Percentiles rank a stretch among this genome's conserved stretches.
Conservation (phyloP, 805 yeast species). For the Candida qinlingensis region DNA sequence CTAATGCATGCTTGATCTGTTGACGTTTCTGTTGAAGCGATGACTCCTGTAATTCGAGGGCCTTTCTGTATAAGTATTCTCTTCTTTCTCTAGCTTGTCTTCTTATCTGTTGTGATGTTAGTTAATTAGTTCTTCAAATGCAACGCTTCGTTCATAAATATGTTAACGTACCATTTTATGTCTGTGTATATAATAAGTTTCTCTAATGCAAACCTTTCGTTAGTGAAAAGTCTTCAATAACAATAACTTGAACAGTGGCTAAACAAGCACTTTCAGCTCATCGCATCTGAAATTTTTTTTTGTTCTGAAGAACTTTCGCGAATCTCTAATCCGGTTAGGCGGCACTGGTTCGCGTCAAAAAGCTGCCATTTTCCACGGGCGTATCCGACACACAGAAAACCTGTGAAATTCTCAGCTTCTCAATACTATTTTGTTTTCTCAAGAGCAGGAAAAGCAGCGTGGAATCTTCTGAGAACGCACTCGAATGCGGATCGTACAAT, state of each 20-base stretch:
- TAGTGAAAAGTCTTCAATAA: too few relatives aligned
- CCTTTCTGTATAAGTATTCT: constrained; percentile 85
- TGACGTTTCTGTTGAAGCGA: constrained; percentile 81
- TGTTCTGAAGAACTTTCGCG: not conserved
- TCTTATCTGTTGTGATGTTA: constrained; percentile 33
- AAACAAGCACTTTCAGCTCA: not conserved
- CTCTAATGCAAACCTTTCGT: too few relatives aligned
- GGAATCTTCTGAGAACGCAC: too few relatives aligned
- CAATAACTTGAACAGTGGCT: not conserved
- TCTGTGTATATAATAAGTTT: not conserved
- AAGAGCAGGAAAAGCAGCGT: too few relatives aligned
- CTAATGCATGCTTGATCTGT: constrained; percentile 79
- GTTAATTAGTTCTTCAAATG: not conserved
- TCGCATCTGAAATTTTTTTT: constrained; percentile 3
- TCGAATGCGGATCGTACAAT: too few relatives aligned
- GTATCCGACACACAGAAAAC: not conserved
- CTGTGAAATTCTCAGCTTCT: not conserved
- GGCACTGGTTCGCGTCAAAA: too few relatives aligned
- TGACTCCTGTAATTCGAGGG: constrained; percentile 87
- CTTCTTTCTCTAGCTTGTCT: constrained; percentile 95
- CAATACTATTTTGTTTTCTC: too few relatives aligned
- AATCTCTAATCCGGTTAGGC: not conserved
- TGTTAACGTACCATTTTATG: not conserved
- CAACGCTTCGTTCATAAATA: too few relatives aligned
- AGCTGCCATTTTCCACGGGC: not conserved